Evolutionary conservation across 306 rosid species (phyloP).

Genomic region (Begonia loranthoides): DNA sequence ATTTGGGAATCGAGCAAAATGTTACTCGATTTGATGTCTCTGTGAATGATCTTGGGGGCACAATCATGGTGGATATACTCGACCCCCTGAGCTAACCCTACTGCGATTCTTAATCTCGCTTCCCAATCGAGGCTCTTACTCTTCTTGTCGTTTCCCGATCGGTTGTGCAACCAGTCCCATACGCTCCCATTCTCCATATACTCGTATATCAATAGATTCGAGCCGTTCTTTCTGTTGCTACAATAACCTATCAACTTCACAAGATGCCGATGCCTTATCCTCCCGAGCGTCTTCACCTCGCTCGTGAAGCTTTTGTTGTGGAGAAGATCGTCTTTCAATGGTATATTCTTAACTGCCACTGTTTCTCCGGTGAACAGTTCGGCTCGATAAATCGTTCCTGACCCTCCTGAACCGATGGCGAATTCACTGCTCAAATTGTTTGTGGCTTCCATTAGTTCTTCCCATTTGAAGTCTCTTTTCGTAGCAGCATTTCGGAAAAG

Average conservation of each 20-base stretch:
- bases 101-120: conserved; percentile 58
- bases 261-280: conserved; percentile 78
- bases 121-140: conserved; percentile 71
- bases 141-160: conserved; percentile 31
- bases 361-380: conserved; percentile 55
- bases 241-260: conserved; percentile 87
- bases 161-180: conserved; percentile 86
- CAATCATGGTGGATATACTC: conserved; percentile 94
- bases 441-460: conserved; percentile 79
- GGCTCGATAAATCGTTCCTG: conserved; percentile 82
- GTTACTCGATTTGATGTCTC: conserved; percentile 86
- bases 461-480: conserved; percentile 65
- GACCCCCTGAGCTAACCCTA: conserved; percentile 76
- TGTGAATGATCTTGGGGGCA: conserved; percentile 70
- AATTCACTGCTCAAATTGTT: conserved; percentile 62
- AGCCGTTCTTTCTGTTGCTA: conserved; percentile 45
- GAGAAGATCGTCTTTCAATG: conserved; percentile 58
- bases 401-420: conserved; percentile 83
- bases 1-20: conserved; percentile 64
- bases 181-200: conserved; percentile 87
- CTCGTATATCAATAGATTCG: conserved; percentile 73
- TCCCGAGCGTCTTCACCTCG: conserved; percentile 83
- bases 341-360: conserved; percentile 83
- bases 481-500: conserved; percentile 46
- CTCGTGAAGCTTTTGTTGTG: conserved; percentile 62